These are phyloP conservation scores for Glomus cerebriforme DNA, from an alignment of 192 early-diverging fungal genomes.

Conservation along the genomic window DNA sequence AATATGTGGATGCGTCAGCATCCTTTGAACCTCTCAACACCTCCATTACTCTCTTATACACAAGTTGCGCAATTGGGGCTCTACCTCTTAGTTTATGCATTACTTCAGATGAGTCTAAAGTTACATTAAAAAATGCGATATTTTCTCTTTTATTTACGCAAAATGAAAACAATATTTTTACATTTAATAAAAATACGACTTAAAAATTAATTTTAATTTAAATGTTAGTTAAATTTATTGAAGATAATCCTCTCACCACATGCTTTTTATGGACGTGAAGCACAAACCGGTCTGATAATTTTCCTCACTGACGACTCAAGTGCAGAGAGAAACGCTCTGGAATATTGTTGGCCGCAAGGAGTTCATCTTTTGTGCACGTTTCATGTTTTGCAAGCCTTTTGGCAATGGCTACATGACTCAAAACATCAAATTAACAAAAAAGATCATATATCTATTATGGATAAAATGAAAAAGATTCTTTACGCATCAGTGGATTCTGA, in stretches of 20 bases:
- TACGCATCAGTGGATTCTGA: background rate
- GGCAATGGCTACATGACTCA: background rate
- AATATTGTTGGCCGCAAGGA: background rate
- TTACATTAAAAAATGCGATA: too few relatives aligned
- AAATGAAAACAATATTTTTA: too few relatives aligned
- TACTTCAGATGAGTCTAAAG: too few relatives aligned
- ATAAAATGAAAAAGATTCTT: too few relatives aligned
- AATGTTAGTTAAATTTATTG: too few relatives aligned
- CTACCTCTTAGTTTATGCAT: background rate
- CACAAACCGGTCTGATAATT: background rate
- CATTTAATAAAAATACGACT: too few relatives aligned
- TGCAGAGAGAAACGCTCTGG: background rate
- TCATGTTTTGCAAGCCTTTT: background rate
- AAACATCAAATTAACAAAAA: background rate
- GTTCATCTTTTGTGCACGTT: too few relatives aligned
- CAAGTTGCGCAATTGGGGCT: background rate
- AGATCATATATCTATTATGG: background rate
- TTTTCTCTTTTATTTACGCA: too few relatives aligned
- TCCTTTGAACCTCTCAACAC: background rate
- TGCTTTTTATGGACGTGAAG: background rate
- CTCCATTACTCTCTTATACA: background rate
- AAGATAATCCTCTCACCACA: background rate
- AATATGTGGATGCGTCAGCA: background rate
- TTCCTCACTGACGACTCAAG: background rate
- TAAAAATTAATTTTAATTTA: too few relatives aligned